These are phyloP conservation scores for Trifolium fragiferum DNA, from an alignment of 306 rosid genomes.

Conservation along the genomic window DNA sequence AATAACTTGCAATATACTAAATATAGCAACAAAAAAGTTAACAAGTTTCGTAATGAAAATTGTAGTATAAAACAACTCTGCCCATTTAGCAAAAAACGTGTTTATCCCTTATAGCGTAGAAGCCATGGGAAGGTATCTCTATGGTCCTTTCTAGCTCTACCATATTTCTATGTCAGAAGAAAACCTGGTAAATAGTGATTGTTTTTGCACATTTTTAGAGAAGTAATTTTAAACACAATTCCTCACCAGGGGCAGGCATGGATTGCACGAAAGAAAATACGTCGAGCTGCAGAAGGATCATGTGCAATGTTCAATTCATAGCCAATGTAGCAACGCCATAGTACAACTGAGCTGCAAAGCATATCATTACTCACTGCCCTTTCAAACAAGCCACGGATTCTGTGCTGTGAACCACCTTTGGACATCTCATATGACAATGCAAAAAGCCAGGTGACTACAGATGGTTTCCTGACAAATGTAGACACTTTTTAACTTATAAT, in stretches of 20 bases:
- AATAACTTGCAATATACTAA: too few relatives aligned
- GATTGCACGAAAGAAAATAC: constrained; percentile 90
- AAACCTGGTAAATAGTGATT: too few relatives aligned
- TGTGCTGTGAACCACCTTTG: constrained; percentile 69
- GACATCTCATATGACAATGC: constrained; percentile 79
- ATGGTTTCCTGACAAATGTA: constrained; percentile 68
- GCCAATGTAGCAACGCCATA: constrained; percentile 87
- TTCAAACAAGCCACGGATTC: constrained; percentile 90
- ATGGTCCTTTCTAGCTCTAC: too few relatives aligned
- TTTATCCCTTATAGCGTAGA: not conserved
- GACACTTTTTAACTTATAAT: too few relatives aligned
- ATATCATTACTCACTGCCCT: constrained; percentile 69
- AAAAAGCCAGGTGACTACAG: constrained; percentile 79
- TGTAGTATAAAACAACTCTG: not conserved
- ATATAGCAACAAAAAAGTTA: too few relatives aligned
- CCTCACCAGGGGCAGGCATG: constrained; percentile 98
- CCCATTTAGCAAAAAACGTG: not conserved
- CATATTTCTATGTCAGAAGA: too few relatives aligned
- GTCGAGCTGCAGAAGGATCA: constrained; percentile 75
- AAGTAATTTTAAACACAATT: constrained; percentile 13
- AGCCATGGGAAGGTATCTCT: not conserved
- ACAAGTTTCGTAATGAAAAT: too few relatives aligned
- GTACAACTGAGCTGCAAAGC: constrained; percentile 69
- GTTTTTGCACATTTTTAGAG: not conserved
- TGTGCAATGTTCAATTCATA: constrained; percentile 64